Base-by-base conservation (phyloP, 1,284 basidiomycete species). In the Athelia sp. region DNA sequence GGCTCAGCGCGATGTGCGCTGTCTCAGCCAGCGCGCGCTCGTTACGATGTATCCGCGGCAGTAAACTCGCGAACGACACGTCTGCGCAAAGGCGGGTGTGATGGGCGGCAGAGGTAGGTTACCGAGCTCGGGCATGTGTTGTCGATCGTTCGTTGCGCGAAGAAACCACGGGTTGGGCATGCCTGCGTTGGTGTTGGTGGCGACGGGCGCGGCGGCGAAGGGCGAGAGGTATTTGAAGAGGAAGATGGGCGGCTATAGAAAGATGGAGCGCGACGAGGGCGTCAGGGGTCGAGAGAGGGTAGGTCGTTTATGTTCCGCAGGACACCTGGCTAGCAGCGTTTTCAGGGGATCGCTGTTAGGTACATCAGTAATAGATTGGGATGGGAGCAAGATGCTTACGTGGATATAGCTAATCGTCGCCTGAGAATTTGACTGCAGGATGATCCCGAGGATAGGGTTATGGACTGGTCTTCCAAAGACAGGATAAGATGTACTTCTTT, bases 121-220 rank as follows among this genome's bases (percentile, higher is more conserved):
- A 60, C 91, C 88, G 17, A 93, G 75, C 22, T 94, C 11, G 90
- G 93, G 60, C 93, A 96, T 3, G 91, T 90, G 60, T 97, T 97
- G 70, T 94, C 93, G 58, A 96, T 92, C 45, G 92, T 90, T 68
- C 94, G 92, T 60, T 93, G 88, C 0, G 90, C 90, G 63, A 94
- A 95, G 69, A 93, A 94, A 4, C 92, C 90, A 79, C 42, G 75
- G 68, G 57, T 93, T 90, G 59, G 82, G 81, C 48, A 76, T 71
- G 43, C 87, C 87, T 9, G 72, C 67, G 38, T 68, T 70, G 15
- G 75, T 70, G 43, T 71, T 67, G 43, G 70, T 60, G 52, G 77
- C 72, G 50, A 72, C 57, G 35, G 67, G 68, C 43, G 64, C 64
- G 21, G 72, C 68, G 19, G 57, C 61, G 22, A 70, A 67, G 3